Evolutionary conservation across 2,329 filamentous ascomycete species (phyloP).

Genomic region (Delphinella strobiligena): DNA sequence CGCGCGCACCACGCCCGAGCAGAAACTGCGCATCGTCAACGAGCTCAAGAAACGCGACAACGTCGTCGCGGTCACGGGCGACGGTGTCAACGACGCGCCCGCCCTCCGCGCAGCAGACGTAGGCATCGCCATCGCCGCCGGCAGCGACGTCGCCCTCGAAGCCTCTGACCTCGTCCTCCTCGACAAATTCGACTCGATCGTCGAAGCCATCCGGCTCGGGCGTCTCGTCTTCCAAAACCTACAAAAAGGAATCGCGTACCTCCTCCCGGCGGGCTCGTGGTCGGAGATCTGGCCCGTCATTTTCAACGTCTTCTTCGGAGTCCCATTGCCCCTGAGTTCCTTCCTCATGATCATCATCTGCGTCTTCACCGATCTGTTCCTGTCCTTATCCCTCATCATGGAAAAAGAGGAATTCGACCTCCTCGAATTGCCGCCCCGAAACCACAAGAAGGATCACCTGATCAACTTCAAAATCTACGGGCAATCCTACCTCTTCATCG

Average conservation of each 20-base stretch:
- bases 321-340: constrained; percentile 38
- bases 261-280: constrained; percentile 41
- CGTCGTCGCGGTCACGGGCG: constrained; percentile 29
- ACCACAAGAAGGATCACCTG: constrained; percentile 39
- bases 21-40: constrained; percentile 32
- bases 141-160: constrained; percentile 27
- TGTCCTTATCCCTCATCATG: constrained; percentile 41
- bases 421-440: constrained; percentile 37
- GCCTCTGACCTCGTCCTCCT: constrained; percentile 70
- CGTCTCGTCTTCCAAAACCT: constrained; percentile 26
- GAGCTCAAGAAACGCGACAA: constrained; percentile 26
- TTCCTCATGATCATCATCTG: constrained; percentile 50
- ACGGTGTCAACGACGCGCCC: constrained; percentile 35
- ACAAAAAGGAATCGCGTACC: constrained; percentile 25
- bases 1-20: constrained; percentile 30
- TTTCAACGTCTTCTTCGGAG: constrained; percentile 44
- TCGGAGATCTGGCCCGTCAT: constrained; percentile 48
- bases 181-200: constrained; percentile 74
- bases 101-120: constrained; percentile 33
- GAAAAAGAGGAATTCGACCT: constrained; percentile 45
- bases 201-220: constrained; percentile 70
- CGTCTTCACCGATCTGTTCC: constrained; percentile 43
- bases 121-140: constrained; percentile 27
- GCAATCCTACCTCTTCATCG: constrained; percentile 42
- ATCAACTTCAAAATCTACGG: constrained; percentile 41